These are phyloP conservation scores for Debaryomyces prosopidis DNA, from an alignment of 805 yeast genomes.

Conservation along the genomic window DNA sequence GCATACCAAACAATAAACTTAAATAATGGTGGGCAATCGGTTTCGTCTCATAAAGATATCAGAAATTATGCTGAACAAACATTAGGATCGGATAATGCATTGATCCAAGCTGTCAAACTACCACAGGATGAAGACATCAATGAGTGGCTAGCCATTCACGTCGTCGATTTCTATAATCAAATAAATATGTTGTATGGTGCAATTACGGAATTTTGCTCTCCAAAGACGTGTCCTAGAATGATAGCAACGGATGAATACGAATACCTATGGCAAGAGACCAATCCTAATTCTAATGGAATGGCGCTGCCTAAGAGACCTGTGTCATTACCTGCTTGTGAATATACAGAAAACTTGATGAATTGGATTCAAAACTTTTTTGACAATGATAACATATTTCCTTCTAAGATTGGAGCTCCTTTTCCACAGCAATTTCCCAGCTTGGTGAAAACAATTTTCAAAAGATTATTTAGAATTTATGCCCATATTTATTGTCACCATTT, in stretches of 20 bases:
- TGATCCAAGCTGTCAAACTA: constrained; percentile 88
- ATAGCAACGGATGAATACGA: constrained; percentile 97
- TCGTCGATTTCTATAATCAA: constrained; percentile 96
- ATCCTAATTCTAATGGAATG: constrained; percentile 28
- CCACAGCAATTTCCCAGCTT: constrained; percentile 79
- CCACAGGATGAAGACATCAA: constrained; percentile 90
- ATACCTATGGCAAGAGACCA: constrained; percentile 91
- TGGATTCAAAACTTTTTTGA: constrained; percentile 96
- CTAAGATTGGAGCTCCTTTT: constrained; percentile 88
- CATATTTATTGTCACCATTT: constrained; percentile 98
- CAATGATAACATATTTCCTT: constrained; percentile 87
- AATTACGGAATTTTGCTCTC: constrained; percentile 95
- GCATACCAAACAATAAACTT: constrained; percentile 35
- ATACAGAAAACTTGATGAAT: constrained; percentile 87
- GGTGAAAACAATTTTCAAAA: constrained; percentile 83
- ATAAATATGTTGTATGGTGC: constrained; percentile 95
- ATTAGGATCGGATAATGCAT: constrained; percentile 85
- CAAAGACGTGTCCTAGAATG: constrained; percentile 93
- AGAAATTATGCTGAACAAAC: constrained; percentile 93
- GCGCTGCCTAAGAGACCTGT: constrained; percentile 63
- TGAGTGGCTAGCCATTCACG: constrained; percentile 97
- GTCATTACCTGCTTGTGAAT: constrained; percentile 90
- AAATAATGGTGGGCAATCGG: constrained; percentile 26
- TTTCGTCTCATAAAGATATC: constrained; percentile 67
- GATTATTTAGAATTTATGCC: constrained; percentile 92